phyloP scores from a whole-genome alignment of 768 basidiomycete species.

The Tylopilus sp. region DNA sequence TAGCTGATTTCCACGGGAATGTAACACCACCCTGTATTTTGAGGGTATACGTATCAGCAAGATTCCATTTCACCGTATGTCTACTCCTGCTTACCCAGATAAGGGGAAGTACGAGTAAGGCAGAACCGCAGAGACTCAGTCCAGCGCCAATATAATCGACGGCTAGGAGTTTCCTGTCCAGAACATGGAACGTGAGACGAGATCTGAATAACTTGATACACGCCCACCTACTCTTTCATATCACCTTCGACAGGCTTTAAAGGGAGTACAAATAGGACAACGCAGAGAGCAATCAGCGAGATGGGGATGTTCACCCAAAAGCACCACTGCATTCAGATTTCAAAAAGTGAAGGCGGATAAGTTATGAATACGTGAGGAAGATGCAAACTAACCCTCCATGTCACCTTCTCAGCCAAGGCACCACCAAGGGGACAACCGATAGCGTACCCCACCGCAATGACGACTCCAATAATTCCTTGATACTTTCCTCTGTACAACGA shows the following conservation, averaged over 20 bases:
- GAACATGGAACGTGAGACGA: neutral
- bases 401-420: neutral
- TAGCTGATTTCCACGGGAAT: neutral
- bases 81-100: neutral
- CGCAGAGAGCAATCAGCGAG: neutral
- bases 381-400: neutral
- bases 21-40: neutral
- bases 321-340: neutral
- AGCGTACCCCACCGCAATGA: neutral
- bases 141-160: neutral
- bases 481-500: neutral
- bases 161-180: neutral
- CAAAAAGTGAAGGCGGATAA: neutral
- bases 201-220: too few relatives aligned
- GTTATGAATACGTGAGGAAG: too few relatives aligned
- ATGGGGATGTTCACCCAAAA: neutral
- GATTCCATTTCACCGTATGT: neutral
- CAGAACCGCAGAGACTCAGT: neutral
- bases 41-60: neutral
- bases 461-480: neutral
- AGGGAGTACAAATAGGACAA: neutral
- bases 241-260: neutral
- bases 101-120: neutral
- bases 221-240: neutral
- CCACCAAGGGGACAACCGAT: neutral